Evolutionary conservation across 257 asterid species (phyloP).

Genomic region (Parsonsia alboflavescens): DNA sequence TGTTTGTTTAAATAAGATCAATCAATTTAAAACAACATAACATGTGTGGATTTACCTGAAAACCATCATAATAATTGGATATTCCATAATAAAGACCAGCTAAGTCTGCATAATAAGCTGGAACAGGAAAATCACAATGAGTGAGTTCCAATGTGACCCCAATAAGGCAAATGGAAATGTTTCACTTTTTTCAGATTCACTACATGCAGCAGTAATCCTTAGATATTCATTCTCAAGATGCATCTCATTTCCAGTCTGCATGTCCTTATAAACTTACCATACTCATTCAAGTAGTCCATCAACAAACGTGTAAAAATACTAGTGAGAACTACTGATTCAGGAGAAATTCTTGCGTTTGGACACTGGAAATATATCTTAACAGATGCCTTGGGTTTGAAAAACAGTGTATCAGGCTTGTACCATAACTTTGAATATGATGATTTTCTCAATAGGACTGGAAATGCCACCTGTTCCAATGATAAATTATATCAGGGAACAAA

Average conservation of each 20-base stretch:
- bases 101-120: constrained; percentile 90
- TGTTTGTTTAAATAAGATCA: neutral
- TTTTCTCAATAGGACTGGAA: constrained; percentile 69
- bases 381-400: constrained; percentile 82
- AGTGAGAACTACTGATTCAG: constrained; percentile 80
- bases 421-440: constrained; percentile 80
- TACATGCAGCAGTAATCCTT: no score
- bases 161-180: neutral
- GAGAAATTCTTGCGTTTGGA: constrained; percentile 74
- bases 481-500: constrained; percentile 18
- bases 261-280: constrained; percentile 44
- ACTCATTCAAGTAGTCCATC: constrained; percentile 93
- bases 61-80: constrained; percentile 56
- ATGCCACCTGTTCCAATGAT: constrained; percentile 45
- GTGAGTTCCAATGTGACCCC: neutral
- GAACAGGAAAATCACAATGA: constrained; percentile 27
- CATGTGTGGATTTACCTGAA: constrained; percentile 49
- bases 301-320: constrained; percentile 74
- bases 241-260: neutral
- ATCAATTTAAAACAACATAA: neutral
- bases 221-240: constrained; percentile 8
- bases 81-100: constrained; percentile 89
- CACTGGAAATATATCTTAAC: constrained; percentile 78
- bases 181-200: no score
- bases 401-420: constrained; percentile 85